Base-by-base conservation (phyloP, 306 rosid species). In the Fagus sylvatica region DNA sequence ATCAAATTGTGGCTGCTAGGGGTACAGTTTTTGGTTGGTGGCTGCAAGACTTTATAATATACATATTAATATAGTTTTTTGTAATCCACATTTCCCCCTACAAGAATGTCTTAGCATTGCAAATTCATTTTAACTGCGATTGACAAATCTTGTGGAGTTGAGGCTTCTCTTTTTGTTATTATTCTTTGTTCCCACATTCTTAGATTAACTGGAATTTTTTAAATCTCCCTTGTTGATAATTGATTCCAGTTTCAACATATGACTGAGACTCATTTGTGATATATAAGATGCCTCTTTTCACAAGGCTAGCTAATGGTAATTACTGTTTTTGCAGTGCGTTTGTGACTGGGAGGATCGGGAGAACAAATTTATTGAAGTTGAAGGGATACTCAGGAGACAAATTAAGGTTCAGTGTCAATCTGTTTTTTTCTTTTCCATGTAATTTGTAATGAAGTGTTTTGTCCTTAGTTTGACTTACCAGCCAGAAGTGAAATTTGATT, bases 261-360 rank as follows among this genome's bases (percentile, higher is more conserved):
- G 39, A 6, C n/a, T 16, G 43, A 37, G 15, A 37, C 36, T 36
- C 28, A 65, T 16, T 37, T 65, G 13, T 65, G 70, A 19, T 37
- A 7, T 36, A 17, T 36, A 36, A 37, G 70, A 37, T 37, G 39
- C 70, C 46, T 17, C 40, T 3, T 60, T 43, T 60, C 39, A 65
- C 8, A 65, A 19, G 70, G 32, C 16, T 65, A 30, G 28, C 41
- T 57, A 9, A 33, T 32, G n/a, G 41, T 37, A 37, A 65, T 3
- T 65, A 16, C 48, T 37, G 15, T 17, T 61, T 3, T 74, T 85
- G 79, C 84, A 96, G 99, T 93, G 99, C 74, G 94, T 96, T 60
- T 96, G 99, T 88, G 84, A 91, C 77, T 96, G 99, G 99, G 99
- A 93, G 86, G 98, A 89, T 72, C 98, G 99, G 49, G 99, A 93